These are phyloP conservation scores for Eleusine indica DNA, from an alignment of 176 grass and related monocot genomes.

Conservation along the genomic window DNA sequence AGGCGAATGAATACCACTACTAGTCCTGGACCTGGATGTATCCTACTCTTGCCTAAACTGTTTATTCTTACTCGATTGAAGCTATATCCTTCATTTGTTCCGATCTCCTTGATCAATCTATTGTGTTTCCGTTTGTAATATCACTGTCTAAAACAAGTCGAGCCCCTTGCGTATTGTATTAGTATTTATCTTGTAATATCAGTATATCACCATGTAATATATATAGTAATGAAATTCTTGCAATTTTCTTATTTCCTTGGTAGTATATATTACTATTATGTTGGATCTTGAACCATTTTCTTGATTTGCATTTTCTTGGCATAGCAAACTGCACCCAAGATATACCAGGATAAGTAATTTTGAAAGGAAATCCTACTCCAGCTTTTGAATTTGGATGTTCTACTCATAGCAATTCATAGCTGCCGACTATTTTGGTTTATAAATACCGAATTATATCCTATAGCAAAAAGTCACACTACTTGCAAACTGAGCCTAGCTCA, in stretches of 20 bases:
- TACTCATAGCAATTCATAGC: too few species aligned
- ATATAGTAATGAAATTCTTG: neutral
- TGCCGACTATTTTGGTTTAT: too few species aligned
- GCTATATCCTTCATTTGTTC: constrained; percentile 7
- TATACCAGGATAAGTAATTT: too few species aligned
- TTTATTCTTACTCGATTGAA: constrained; percentile 36
- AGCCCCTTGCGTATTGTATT: neutral
- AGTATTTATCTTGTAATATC: neutral
- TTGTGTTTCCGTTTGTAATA: constrained; percentile 4
- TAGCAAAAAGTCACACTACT: too few species aligned
- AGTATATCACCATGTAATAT: neutral
- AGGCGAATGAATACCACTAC: constrained; percentile 67
- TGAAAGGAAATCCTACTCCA: too few species aligned
- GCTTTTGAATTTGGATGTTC: too few species aligned
- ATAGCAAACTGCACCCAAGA: too few species aligned
- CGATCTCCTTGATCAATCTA: constrained; percentile 3
- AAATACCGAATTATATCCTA: too few species aligned
- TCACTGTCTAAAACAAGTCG: neutral
- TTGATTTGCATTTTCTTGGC: too few species aligned
- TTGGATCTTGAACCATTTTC: too few species aligned
- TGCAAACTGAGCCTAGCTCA: too few species aligned
- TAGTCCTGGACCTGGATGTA: constrained; percentile 10
- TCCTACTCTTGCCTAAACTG: constrained; percentile 27
- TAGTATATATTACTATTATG: neutral
- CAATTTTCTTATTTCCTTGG: neutral